phyloP scores from a whole-genome alignment of 2,329 filamentous ascomycete genomes.

The Phaeomoniella chlamydospora region DNA sequence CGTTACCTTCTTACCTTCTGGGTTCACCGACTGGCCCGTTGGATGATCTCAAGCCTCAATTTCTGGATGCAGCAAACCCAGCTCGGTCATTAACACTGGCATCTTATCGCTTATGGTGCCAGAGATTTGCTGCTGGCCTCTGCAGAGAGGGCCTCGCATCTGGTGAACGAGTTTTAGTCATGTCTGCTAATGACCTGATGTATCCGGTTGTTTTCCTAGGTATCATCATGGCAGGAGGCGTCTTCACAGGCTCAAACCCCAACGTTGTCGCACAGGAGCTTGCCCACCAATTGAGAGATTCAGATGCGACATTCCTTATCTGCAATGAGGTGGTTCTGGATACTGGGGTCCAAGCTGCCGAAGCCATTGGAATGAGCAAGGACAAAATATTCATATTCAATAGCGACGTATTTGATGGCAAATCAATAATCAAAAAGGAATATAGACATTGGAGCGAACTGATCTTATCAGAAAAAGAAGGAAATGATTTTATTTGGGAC shows the following conservation, averaged over 20 bases:
- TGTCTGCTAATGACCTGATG: slow-evolving; percentile 54
- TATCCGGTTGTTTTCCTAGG: slow-evolving; percentile 54
- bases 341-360: slow-evolving; percentile 10
- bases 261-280: slow-evolving; percentile 53
- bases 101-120: slow-evolving; percentile 49
- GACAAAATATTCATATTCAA: slow-evolving; percentile 11
- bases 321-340: slow-evolving; percentile 20
- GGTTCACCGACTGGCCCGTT: slow-evolving; percentile 23
- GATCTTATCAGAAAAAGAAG: slow-evolving; percentile 8
- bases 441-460: slow-evolving; percentile 2
- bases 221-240: slow-evolving; percentile 55
- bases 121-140: slow-evolving; percentile 53
- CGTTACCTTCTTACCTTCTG: slow-evolving; percentile 31
- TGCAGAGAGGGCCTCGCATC: slow-evolving; percentile 42
- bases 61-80: slow-evolving; percentile 49
- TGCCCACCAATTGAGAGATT: slow-evolving; percentile 55
- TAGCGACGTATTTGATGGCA: slow-evolving; percentile 5
- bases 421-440: neutral
- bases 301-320: slow-evolving; percentile 50
- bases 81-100: slow-evolving; percentile 45
- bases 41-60: slow-evolving; percentile 21
- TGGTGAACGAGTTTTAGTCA: slow-evolving; percentile 57
- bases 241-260: slow-evolving; percentile 60
- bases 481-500: slow-evolving; percentile 10
- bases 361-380: slow-evolving; percentile 6